Base-by-base conservation (phyloP, 2,329 filamentous ascomycete species). In the Metarhizium guizhouense region DNA sequence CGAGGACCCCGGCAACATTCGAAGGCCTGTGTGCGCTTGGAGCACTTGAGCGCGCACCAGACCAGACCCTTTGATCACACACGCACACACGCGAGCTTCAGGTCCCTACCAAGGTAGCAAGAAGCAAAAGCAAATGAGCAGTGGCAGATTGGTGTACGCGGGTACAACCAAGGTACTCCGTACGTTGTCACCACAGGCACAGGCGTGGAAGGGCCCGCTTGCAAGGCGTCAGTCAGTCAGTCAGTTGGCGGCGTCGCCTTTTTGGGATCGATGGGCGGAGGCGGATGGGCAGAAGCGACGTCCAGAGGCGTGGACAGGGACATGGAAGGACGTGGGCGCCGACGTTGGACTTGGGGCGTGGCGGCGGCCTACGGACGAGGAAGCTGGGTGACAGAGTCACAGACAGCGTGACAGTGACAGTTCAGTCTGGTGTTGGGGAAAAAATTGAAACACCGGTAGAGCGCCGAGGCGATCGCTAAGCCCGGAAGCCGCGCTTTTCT, bases 401-500 rank as follows among this genome's bases (percentile, higher is more conserved):
- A 34, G 32, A 34, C 32, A 34, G 32, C 10, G 32, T 34, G 32
- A 34, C 32, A 34, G 10, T 34, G 32, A 34, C 32, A 11, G 32
- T 8, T 7, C 38, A 5, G 5, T 16, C 38, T 14, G 14, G 11
- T 51, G 48, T 4, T 38, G 47, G 47, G n/a, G n/a, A 20, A 8
- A 13, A 48, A 5, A 38, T 14, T 38, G 48, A 51, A 38, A 25
- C n/a, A 51, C 48, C 51, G 55, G 52, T 18, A 54, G 38, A 42
- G 56, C 47, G 52, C 56, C 50, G 53, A 60, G 55, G 47, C 52
- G 58, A 58, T 59, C 54, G 58, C 58, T 58, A 58, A 58, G 58
- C 58, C 56, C 54, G 54, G 58, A 56, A 56, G 52, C 58, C 58
- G 58, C 58, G 56, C 58, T 57, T 58, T 54, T 58, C 16, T 45